Evolutionary conservation across 495 filamentous ascomycete species (phyloP).

Genomic region (Neurospora sp.): DNA sequence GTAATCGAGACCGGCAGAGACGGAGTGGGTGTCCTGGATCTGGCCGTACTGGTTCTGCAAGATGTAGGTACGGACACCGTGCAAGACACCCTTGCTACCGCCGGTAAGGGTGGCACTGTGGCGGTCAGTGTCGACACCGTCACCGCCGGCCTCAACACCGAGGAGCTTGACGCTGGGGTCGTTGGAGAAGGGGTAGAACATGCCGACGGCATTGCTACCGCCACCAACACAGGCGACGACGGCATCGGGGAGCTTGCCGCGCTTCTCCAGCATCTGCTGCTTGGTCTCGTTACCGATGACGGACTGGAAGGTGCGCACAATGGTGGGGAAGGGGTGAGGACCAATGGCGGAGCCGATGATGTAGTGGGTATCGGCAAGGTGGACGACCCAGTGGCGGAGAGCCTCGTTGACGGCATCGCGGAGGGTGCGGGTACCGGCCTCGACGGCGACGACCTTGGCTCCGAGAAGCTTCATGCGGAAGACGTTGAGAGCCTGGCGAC

Average conservation of each 20-base stretch:
- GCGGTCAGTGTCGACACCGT: slow-evolving; percentile 76
- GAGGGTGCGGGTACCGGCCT: slow-evolving; percentile 74
- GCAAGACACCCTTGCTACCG: slow-evolving; percentile 83
- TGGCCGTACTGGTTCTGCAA: slow-evolving; percentile 88
- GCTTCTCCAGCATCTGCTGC: slow-evolving; percentile 67
- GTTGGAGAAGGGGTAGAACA: slow-evolving; percentile 92
- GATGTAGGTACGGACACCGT: slow-evolving; percentile 92
- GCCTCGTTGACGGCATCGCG: slow-evolving; percentile 96
- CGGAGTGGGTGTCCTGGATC: slow-evolving; percentile 87
- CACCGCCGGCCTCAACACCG: slow-evolving; percentile 93
- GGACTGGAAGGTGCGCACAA: slow-evolving; percentile 90
- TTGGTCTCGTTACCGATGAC: slow-evolving; percentile 92
- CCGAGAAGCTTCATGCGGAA: slow-evolving; percentile 96
- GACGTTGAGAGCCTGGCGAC: slow-evolving; percentile 87
- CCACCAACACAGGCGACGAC: slow-evolving; percentile 95
- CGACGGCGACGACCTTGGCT: slow-evolving; percentile 76
- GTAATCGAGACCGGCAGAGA: slow-evolving; percentile 96
- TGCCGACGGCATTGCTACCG: slow-evolving; percentile 81
- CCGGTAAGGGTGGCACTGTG: slow-evolving; percentile 84
- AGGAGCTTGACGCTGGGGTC: slow-evolving; percentile 78
- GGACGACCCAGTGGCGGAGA: slow-evolving; percentile 76
- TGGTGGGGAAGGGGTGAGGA: slow-evolving; percentile 90
- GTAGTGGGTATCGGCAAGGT: slow-evolving; percentile 86
- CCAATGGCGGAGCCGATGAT: slow-evolving; percentile 93
- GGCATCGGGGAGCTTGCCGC: slow-evolving; percentile 85